A percentile compares a stretch with the other conserved stretches of the same genome.
Conservation (phyloP, 768 basidiomycete genomes). For the Rickenella mellea region DNA sequence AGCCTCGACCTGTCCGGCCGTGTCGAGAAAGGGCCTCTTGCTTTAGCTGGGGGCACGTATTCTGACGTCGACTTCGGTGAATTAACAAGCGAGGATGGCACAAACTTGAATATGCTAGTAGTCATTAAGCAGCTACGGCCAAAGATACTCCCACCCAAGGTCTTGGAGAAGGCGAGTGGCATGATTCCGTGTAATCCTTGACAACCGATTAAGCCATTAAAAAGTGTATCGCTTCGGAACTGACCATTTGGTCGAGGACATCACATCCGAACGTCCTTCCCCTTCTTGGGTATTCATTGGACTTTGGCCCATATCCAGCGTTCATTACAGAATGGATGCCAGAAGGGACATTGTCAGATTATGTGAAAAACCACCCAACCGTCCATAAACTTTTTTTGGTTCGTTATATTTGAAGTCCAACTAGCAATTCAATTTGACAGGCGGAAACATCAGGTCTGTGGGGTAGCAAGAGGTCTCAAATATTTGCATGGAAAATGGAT, state of each 20-base stretch:
- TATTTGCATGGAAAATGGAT: not conserved
- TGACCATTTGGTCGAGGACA: not conserved
- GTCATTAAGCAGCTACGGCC: no score
- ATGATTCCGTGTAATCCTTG: no score
- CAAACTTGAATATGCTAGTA: no score
- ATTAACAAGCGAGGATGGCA: no score
- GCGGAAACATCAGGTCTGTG: not conserved
- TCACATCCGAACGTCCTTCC: not conserved
- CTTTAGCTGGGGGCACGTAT: no score
- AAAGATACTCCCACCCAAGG: no score
- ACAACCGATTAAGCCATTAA: no score
- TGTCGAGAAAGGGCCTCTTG: no score
- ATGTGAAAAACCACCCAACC: not conserved
- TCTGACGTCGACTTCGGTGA: no score
- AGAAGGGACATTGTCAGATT: not conserved
- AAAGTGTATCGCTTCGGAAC: not conserved
- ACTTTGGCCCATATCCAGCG: not conserved
- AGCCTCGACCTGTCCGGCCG: no score
- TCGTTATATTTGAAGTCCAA: not conserved
- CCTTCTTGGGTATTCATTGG: not conserved
- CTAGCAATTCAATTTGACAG: no score
- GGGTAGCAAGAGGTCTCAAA: not conserved
- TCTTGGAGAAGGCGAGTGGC: no score
- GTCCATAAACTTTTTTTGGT: not conserved
- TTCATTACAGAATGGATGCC: not conserved